phyloP scores from a whole-genome alignment of 2,329 filamentous ascomycete genomes.

The Colletotrichum tamarilloi region DNA sequence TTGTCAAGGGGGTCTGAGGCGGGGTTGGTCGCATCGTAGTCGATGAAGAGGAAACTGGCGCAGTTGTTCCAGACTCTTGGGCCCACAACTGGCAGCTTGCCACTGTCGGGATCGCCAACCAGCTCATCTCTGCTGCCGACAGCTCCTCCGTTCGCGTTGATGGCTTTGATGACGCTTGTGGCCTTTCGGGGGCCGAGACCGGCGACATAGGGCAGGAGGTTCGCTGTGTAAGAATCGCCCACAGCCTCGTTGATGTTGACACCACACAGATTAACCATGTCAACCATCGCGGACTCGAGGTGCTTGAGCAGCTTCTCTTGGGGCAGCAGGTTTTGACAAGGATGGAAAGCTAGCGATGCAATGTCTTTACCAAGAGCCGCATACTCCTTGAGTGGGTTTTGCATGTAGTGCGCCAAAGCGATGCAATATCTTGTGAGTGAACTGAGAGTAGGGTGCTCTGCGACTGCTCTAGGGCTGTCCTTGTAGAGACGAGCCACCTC shows the following conservation, averaged over 20 bases:
- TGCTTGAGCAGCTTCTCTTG: constrained; percentile 88
- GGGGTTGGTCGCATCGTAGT: constrained; percentile 84
- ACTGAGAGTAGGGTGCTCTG: constrained; percentile 84
- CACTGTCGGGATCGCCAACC: constrained; percentile 85
- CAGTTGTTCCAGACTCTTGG: constrained; percentile 96
- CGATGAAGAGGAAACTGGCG: constrained; percentile 92
- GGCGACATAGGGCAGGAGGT: constrained; percentile 89
- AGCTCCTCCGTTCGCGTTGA: constrained; percentile 89
- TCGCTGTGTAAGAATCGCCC: constrained; percentile 82
- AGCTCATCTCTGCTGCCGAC: constrained; percentile 88
- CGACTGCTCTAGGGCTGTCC: constrained; percentile 81
- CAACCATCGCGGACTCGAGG: constrained; percentile 96
- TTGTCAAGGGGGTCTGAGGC: constrained; percentile 94
- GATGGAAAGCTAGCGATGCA: constrained; percentile 86
- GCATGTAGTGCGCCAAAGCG: constrained; percentile 88
- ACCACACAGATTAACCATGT: constrained; percentile 97
- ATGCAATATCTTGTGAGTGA: constrained; percentile 90
- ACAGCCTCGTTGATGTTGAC: constrained; percentile 96
- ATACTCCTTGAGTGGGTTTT: constrained; percentile 97
- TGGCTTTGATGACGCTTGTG: constrained; percentile 77
- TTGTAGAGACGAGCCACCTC: constrained; percentile 98
- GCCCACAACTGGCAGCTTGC: constrained; percentile 82
- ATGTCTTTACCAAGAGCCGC: constrained; percentile 91
- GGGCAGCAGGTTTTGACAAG: constrained; percentile 88
- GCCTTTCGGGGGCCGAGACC: constrained; percentile 94